These are phyloP conservation scores for Bimuria novae-zelandiae DNA, from an alignment of 2,329 filamentous ascomycete species.

Conservation along the genomic window DNA sequence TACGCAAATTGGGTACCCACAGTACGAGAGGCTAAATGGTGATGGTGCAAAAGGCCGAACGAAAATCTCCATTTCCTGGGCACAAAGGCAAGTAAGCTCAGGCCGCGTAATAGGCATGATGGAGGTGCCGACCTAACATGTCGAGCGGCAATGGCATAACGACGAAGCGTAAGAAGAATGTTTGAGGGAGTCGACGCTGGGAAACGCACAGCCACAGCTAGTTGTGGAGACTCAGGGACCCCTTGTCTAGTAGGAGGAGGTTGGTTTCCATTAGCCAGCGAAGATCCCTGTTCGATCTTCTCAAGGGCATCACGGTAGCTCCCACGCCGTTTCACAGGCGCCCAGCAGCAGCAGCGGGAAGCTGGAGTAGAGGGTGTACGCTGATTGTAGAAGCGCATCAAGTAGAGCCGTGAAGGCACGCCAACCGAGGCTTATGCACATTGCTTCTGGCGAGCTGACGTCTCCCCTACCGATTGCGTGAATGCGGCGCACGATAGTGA, in stretches of 20 bases:
- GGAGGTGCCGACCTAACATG: neutral
- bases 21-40: neutral
- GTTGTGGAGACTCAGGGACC: neutral
- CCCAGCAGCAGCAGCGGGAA: neutral
- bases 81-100: neutral
- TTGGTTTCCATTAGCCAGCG: neutral
- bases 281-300: slow-evolving; percentile 1
- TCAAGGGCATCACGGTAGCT: neutral
- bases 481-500: no score
- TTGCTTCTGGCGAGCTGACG: no score
- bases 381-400: no score
- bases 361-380: no score
- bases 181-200: neutral
- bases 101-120: neutral
- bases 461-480: no score
- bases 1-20: neutral
- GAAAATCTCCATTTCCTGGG: neutral
- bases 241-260: neutral
- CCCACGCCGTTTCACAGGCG: neutral
- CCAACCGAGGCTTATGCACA: no score
- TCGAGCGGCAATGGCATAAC: slow-evolving; percentile 1
- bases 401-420: no score
- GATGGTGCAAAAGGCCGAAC: neutral
- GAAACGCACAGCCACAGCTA: slow-evolving; percentile 3
- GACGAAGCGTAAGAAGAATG: neutral